A percentile compares a stretch with the other conserved stretches of the same genome.
These are phyloP conservation scores for Orbilia javanica DNA, from an alignment of 2,329 filamentous ascomycete genomes.

Conservation along the genomic window DNA sequence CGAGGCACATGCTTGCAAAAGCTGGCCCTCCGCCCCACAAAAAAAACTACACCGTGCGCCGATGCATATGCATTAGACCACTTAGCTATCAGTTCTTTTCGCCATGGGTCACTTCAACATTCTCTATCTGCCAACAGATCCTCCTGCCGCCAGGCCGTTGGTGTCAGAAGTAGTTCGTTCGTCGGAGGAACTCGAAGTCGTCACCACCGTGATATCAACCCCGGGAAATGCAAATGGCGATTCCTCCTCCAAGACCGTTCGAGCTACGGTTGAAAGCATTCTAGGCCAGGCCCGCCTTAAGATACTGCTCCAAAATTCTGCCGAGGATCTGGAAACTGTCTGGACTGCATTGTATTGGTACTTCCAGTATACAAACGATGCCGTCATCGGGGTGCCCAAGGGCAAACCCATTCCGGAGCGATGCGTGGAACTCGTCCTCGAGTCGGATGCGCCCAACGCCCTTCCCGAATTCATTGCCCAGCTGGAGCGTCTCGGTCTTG, in stretches of 20 bases:
- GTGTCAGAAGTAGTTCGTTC: neutral
- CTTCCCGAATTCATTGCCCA: neutral
- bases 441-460: neutral
- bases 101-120: conserved; percentile 1
- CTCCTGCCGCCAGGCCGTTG: conserved; percentile 18
- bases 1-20: conserved; percentile 34
- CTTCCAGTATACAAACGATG: conserved; percentile 31
- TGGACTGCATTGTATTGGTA: conserved; percentile 47
- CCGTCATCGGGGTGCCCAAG: neutral
- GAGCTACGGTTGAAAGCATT: neutral
- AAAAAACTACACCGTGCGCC: no score
- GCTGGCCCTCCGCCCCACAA: no score
- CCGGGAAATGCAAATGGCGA: neutral
- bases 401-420: conserved; percentile 47
- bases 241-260: neutral
- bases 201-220: neutral
- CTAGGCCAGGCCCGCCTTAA: neutral
- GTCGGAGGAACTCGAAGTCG: conserved; percentile 3
- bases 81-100: neutral
- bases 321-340: conserved; percentile 4
- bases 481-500: conserved; percentile 40
- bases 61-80: no score
- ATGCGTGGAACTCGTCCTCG: conserved; percentile 41
- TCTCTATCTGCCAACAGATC: conserved; percentile 43
- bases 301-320: neutral